phyloP scores from a whole-genome alignment of 2,329 filamentous ascomycete species.

The Claviceps pazoutovae region DNA sequence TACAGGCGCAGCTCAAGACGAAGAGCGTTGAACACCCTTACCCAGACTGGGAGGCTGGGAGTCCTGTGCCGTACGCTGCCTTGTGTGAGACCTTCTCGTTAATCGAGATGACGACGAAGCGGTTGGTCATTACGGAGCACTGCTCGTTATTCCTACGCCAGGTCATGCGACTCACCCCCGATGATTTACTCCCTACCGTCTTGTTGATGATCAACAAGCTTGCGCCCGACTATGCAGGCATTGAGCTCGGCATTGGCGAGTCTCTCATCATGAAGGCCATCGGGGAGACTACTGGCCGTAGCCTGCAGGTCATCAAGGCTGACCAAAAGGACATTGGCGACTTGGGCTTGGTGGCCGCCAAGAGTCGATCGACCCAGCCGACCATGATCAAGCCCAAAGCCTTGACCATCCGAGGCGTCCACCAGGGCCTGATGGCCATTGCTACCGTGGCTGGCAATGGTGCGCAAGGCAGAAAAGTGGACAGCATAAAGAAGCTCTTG shows the following conservation, averaged over 20 bases:
- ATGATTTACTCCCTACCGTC: conserved; percentile 76
- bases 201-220: conserved; percentile 97
- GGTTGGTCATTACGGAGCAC: conserved; percentile 74
- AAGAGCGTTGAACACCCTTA: conserved; percentile 69
- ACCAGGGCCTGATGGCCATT: conserved; percentile 76
- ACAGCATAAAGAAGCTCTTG: conserved; percentile 91
- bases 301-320: conserved; percentile 75
- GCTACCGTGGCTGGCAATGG: conserved; percentile 78
- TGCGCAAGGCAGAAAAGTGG: conserved; percentile 80
- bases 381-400: conserved; percentile 98
- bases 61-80: conserved; percentile 85
- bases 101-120: conserved; percentile 87
- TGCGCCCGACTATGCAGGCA: conserved; percentile 88
- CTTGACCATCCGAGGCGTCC: conserved; percentile 73
- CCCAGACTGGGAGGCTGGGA: conserved; percentile 82
- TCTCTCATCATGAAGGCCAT: conserved; percentile 98
- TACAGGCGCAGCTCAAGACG: conserved; percentile 61
- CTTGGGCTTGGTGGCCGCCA: conserved; percentile 83
- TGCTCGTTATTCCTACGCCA: conserved; percentile 86
- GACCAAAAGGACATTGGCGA: conserved; percentile 96
- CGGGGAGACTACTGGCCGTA: conserved; percentile 84
- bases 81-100: conserved; percentile 90
- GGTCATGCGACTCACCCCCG: conserved; percentile 80
- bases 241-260: conserved; percentile 96
- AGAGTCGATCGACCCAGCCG: conserved; percentile 86